Percentiles rank a stretch among this genome's conserved stretches.
These are phyloP conservation scores for Meyerozyma carpophila DNA, from an alignment of 1,139 yeast genomes.

Conservation along the genomic window DNA sequence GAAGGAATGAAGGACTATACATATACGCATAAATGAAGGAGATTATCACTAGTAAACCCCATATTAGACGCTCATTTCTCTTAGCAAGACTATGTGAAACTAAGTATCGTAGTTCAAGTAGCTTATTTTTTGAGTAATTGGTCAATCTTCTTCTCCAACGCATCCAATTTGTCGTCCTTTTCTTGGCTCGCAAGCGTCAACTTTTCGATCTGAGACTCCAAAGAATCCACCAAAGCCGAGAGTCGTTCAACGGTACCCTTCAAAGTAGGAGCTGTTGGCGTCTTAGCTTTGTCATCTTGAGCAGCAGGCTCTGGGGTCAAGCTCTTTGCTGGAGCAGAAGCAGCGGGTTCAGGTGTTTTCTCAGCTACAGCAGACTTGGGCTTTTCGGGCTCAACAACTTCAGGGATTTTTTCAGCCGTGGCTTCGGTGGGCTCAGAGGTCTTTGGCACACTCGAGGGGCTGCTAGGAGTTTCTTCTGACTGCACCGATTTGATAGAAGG, in stretches of 20 bases:
- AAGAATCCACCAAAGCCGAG: conserved; percentile 47
- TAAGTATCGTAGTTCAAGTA: neutral
- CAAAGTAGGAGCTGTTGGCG: conserved; percentile 44
- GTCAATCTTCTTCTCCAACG: conserved; percentile 40
- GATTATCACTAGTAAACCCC: neutral
- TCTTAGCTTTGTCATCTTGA: neutral
- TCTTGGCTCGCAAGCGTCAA: conserved; percentile 51
- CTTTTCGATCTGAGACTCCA: conserved; percentile 50
- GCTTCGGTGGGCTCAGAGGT: neutral
- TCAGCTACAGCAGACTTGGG: neutral
- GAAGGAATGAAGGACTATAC: conserved; percentile 6
- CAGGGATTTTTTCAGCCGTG: neutral
- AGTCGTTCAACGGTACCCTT: conserved; percentile 67
- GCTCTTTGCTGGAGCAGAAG: neutral
- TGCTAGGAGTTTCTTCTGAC: neutral
- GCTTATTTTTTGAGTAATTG: conserved; percentile 25
- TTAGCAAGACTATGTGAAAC: neutral
- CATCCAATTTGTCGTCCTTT: conserved; percentile 54
- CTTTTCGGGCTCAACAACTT: neutral
- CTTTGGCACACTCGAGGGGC: neutral
- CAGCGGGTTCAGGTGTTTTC: neutral
- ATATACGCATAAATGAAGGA: neutral
- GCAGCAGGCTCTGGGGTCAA: neutral
- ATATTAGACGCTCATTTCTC: too few relatives aligned
- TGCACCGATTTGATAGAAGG: conserved; percentile 4